Evolutionary conservation across 2,329 filamentous ascomycete species (phyloP).

Genomic region (Fusarium drepaniforme): DNA sequence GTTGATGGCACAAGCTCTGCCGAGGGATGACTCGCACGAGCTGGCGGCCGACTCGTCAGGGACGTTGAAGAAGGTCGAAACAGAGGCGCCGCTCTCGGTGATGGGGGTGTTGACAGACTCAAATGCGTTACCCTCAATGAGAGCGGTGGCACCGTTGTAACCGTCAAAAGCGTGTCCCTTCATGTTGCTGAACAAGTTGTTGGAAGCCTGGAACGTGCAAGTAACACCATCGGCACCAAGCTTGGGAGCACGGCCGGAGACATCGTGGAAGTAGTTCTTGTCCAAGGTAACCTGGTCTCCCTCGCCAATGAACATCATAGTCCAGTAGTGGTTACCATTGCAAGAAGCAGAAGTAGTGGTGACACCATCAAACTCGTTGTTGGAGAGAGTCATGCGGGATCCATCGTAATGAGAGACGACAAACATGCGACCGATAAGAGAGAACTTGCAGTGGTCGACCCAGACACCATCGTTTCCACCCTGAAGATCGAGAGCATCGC

Average conservation of each 20-base stretch:
- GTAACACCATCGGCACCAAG: constrained; percentile 44
- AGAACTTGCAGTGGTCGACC: constrained; percentile 54
- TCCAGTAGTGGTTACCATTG: constrained; percentile 50
- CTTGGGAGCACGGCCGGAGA: constrained; percentile 46
- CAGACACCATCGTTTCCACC: constrained; percentile 47
- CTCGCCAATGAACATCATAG: constrained; percentile 47
- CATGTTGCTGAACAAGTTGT: constrained; percentile 47
- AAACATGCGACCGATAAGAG: constrained; percentile 56
- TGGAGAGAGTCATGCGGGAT: constrained; percentile 51
- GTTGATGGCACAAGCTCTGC: constrained; percentile 40
- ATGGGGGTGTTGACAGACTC: constrained; percentile 48
- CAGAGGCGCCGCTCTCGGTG: constrained; percentile 43
- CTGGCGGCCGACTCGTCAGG: constrained; percentile 29
- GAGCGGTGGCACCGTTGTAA: constrained; percentile 49
- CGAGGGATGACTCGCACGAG: constrained; percentile 35
- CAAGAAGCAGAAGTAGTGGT: constrained; percentile 46
- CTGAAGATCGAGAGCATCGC: constrained; percentile 54
- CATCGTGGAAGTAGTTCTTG: constrained; percentile 45
- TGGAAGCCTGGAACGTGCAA: constrained; percentile 42
- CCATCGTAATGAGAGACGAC: constrained; percentile 52
- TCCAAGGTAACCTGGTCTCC: constrained; percentile 43
- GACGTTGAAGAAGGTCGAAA: constrained; percentile 34
- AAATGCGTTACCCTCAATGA: constrained; percentile 46
- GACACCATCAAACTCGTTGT: constrained; percentile 54
- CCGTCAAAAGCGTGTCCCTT: constrained; percentile 64